These are phyloP conservation scores for Teratosphaeria viscida DNA, from an alignment of 2,329 filamentous ascomycete species.

Conservation along the genomic window DNA sequence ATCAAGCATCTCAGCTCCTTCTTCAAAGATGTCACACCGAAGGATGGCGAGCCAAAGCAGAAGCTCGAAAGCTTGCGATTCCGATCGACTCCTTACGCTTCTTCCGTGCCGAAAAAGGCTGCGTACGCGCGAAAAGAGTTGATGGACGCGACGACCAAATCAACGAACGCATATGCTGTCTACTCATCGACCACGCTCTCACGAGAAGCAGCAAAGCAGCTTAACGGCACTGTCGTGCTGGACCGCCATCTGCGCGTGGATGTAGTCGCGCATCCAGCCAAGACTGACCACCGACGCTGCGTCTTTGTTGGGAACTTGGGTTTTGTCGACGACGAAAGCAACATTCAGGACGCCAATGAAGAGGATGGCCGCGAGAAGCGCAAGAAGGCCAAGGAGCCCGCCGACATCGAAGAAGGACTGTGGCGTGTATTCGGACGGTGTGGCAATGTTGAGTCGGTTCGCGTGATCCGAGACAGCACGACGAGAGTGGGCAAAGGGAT, in stretches of 20 bases:
- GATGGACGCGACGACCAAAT: constrained; percentile 83
- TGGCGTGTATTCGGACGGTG: constrained; percentile 70
- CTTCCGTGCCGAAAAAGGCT: constrained; percentile 80
- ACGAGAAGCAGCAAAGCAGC: constrained; percentile 59
- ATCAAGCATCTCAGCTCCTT: constrained; percentile 69
- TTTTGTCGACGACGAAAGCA: constrained; percentile 85
- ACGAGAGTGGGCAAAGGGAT: constrained; percentile 95
- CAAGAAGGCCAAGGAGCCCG: constrained; percentile 61
- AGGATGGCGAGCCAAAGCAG: constrained; percentile 40
- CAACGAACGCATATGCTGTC: constrained; percentile 88
- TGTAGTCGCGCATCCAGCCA: constrained; percentile 75
- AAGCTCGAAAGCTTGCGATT: constrained; percentile 88
- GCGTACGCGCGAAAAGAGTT: constrained; percentile 83
- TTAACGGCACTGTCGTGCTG: constrained; percentile 78
- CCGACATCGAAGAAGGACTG: constrained; percentile 85
- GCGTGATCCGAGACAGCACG: constrained; percentile 77
- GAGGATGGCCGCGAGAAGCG: constrained; percentile 50
- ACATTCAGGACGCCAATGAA: constrained; percentile 50
- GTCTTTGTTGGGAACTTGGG: constrained; percentile 94
- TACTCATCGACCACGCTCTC: constrained; percentile 68
- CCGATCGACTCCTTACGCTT: constrained; percentile 79
- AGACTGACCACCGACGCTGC: constrained; percentile 75
- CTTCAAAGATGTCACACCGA: constrained; percentile 34
- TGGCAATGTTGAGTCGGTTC: constrained; percentile 83
- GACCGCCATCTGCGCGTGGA: constrained; percentile 86